phyloP scores from a whole-genome alignment of 2,329 filamentous ascomycete genomes.

The Hypoxylon sp. region DNA sequence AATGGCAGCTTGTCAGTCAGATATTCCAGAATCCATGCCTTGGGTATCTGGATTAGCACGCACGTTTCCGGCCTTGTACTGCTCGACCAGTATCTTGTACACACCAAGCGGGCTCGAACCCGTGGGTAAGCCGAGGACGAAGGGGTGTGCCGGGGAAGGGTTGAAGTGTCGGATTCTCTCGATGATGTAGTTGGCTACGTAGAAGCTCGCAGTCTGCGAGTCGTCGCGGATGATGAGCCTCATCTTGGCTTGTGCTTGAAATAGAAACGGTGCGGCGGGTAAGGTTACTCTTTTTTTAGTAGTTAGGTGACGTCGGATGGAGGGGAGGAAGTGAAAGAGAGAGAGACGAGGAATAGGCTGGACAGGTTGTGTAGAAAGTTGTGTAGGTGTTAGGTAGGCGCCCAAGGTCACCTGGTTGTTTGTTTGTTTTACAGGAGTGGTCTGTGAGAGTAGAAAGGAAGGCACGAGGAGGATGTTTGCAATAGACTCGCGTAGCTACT shows the following conservation, averaged over 20 bases:
- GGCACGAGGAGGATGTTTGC: conserved; percentile 15
- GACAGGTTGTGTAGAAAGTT: no score
- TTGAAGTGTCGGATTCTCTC: conserved; percentile 80
- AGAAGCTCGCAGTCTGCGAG: conserved; percentile 71
- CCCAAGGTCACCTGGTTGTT: no score
- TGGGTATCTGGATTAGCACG: conserved; percentile 31
- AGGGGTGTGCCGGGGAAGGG: conserved; percentile 75
- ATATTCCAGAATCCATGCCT: background rate
- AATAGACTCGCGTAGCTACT: conserved; percentile 34
- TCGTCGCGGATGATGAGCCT: conserved; percentile 84
- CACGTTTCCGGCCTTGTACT: conserved; percentile 71
- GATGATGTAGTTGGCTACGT: conserved; percentile 84
- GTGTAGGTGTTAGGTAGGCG: no score
- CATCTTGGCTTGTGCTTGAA: conserved; percentile 59
- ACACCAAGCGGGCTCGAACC: conserved; percentile 81
- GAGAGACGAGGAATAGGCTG: conserved; percentile 3
- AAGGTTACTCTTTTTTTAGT: conserved; percentile 12
- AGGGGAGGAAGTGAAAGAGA: background rate
- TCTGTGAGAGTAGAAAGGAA: conserved; percentile 17
- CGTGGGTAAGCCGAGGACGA: conserved; percentile 84
- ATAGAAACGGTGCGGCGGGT: conserved; percentile 32
- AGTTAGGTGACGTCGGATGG: conserved; percentile 2
- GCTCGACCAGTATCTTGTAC: conserved; percentile 77
- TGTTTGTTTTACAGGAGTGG: conserved; percentile 17
- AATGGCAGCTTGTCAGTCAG: conserved; percentile 48